A percentile compares a stretch with the other conserved stretches of the same genome.
Evolutionary conservation across 2,329 filamentous ascomycete genomes (phyloP).

Genomic region (Fusarium decemcellulare): DNA sequence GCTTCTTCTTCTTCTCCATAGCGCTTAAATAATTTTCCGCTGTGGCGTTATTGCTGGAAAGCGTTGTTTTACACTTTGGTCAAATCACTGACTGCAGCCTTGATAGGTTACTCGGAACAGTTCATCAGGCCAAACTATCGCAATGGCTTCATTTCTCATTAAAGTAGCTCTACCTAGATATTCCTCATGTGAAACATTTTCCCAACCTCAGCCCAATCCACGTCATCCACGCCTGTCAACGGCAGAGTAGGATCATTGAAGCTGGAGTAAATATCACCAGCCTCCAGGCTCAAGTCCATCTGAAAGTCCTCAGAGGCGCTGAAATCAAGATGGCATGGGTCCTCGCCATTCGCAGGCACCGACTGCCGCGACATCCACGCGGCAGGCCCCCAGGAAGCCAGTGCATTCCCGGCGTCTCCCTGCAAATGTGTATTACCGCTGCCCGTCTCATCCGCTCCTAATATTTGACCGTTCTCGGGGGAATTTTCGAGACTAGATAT

Average conservation of each 20-base stretch:
- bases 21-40: too few species aligned
- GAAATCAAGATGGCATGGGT: conserved; percentile 21
- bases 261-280: conserved; percentile 47
- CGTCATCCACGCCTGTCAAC: conserved; percentile 48
- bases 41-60: too few species aligned
- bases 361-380: conserved; percentile 12
- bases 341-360: background rate
- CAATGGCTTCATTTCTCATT: too few species aligned
- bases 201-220: conserved; percentile 48
- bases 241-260: conserved; percentile 49
- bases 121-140: too few species aligned
- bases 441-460: background rate
- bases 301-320: conserved; percentile 37
- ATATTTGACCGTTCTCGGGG: background rate
- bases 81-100: too few species aligned
- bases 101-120: too few species aligned
- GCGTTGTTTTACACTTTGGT: too few species aligned
- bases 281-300: conserved; percentile 42
- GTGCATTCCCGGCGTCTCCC: conserved; percentile 18
- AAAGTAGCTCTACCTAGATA: background rate
- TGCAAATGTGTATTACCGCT: background rate
- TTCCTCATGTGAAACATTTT: conserved; percentile 45
- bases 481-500: background rate
- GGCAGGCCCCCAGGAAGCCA: background rate
- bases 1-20: too few species aligned